Conservation (phyloP, 1,139 yeast genomes). For the Yamadazyma conglobata region DNA sequence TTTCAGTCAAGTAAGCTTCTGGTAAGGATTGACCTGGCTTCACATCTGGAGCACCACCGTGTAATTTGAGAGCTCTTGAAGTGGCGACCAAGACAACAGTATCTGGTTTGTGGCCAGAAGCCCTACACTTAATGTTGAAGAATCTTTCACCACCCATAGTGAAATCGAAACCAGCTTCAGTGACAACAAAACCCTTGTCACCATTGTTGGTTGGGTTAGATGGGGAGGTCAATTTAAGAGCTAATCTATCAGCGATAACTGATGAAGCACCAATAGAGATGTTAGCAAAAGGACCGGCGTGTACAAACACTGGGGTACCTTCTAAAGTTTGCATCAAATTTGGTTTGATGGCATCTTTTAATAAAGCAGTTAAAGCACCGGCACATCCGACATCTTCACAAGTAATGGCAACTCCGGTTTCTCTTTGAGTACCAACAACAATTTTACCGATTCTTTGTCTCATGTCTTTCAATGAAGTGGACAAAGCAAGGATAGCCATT, state of each 20-base stretch:
- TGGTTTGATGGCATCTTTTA: constrained; percentile 81
- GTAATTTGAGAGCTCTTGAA: constrained; percentile 72
- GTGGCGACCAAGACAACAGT: constrained; percentile 78
- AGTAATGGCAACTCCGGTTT: constrained; percentile 62
- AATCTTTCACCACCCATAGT: constrained; percentile 90
- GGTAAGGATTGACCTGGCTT: constrained; percentile 79
- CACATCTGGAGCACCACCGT: constrained; percentile 83
- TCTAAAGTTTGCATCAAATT: constrained; percentile 82
- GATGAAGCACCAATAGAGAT: constrained; percentile 84
- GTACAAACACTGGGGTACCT: constrained; percentile 82
- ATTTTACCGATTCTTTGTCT: constrained; percentile 67
- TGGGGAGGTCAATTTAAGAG: constrained; percentile 59
- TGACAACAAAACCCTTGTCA: constrained; percentile 63
- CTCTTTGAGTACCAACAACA: constrained; percentile 63
- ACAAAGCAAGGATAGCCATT: constrained; percentile 78
- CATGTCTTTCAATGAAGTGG: constrained; percentile 63
- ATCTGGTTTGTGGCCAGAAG: constrained; percentile 70
- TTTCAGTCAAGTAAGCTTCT: constrained; percentile 61
- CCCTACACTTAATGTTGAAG: constrained; percentile 74
- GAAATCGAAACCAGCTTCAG: constrained; percentile 85
- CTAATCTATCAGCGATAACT: constrained; percentile 72
- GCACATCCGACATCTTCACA: constrained; percentile 79
- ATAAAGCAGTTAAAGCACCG: constrained; percentile 74
- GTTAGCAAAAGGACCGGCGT: constrained; percentile 86
- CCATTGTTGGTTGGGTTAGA: constrained; percentile 43